Conservation (phyloP, 352 stramenopile genomes). For the Blastocystis hominis region DNA sequence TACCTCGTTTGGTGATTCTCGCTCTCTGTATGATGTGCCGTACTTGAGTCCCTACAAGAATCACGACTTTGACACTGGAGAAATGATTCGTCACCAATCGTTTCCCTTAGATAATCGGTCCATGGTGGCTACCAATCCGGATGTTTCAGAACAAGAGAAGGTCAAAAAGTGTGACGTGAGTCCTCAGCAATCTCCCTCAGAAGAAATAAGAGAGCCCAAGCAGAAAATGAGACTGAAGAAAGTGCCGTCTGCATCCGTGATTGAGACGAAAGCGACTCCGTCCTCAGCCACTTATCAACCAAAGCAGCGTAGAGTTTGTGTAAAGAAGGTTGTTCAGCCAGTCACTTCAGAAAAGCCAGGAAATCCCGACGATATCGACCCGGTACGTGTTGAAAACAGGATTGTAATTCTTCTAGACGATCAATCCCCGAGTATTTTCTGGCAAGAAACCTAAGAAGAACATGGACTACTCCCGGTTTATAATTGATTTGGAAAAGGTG, state of each 20-base stretch:
- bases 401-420: slow-evolving; percentile 1
- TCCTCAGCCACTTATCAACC: not conserved
- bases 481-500: slow-evolving; percentile 45
- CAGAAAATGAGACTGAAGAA: not conserved
- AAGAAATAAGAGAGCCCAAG: not conserved
- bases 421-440: slow-evolving; percentile 49
- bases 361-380: slow-evolving; percentile 55
- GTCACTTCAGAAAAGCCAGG: not conserved
- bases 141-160: not conserved
- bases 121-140: not conserved
- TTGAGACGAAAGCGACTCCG: not conserved
- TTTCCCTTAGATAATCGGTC: not conserved
- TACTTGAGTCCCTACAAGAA: not conserved
- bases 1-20: not conserved
- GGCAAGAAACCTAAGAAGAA: slow-evolving; percentile 54
- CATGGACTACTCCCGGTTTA: slow-evolving; percentile 42
- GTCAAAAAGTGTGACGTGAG: not conserved
- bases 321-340: not conserved
- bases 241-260: not conserved
- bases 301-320: not conserved
- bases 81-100: not conserved
- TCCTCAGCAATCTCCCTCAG: not conserved
- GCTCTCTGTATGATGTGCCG: not conserved
- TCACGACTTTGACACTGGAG: not conserved
- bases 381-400: not conserved